phyloP scores from a whole-genome alignment of 1,139 yeast species.

The Blastobotrys elegans region DNA sequence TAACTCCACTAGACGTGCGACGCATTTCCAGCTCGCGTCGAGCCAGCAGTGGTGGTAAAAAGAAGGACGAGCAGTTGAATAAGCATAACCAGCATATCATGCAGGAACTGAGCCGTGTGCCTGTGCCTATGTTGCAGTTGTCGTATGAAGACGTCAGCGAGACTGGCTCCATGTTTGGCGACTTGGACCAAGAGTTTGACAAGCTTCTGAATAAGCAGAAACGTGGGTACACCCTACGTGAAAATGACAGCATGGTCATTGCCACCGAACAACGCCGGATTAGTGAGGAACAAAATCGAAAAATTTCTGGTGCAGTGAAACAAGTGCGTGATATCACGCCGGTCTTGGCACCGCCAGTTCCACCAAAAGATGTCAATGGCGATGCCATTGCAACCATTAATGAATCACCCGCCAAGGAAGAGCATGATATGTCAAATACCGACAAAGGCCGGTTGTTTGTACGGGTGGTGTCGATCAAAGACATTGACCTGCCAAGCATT shows the following conservation, averaged over 20 bases:
- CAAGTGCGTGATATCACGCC: slow-evolving; percentile 9
- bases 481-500: slow-evolving; percentile 51
- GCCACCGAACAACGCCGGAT: slow-evolving; percentile 27
- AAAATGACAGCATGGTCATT: slow-evolving; percentile 31
- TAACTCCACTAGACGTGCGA: slow-evolving; percentile 30
- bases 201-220: slow-evolving; percentile 31
- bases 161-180: slow-evolving; percentile 40
- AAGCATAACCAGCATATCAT: slow-evolving; percentile 17
- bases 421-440: slow-evolving; percentile 28
- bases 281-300: slow-evolving; percentile 15
- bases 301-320: slow-evolving; percentile 27
- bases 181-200: slow-evolving; percentile 38
- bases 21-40: slow-evolving; percentile 19
- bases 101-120: slow-evolving; percentile 17
- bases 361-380: background rate
- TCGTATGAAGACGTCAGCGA: slow-evolving; percentile 32
- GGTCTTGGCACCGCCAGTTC: background rate
- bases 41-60: slow-evolving; percentile 8
- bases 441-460: slow-evolving; percentile 77
- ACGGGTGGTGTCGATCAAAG: slow-evolving; percentile 55
- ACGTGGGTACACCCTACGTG: slow-evolving; percentile 34
- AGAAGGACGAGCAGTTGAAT: background rate
- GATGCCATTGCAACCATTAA: background rate
- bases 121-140: slow-evolving; percentile 26
- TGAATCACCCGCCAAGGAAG: background rate